A percentile compares a stretch with the other conserved stretches of the same genome.
Evolutionary conservation across 2,329 filamentous ascomycete species (phyloP).

Genomic region (Venturia pyrina): DNA sequence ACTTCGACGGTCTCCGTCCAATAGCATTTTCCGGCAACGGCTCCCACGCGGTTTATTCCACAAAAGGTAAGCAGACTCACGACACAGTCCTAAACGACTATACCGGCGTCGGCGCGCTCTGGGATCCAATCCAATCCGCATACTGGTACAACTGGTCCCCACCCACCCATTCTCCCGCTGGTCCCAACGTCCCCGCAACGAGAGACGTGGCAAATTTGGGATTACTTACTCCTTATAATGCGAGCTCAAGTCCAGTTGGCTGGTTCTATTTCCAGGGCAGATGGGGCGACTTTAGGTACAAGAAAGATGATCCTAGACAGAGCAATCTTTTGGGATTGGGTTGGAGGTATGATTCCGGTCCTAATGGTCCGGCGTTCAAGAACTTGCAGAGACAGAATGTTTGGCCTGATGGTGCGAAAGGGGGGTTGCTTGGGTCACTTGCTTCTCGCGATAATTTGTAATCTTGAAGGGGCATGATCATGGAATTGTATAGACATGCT

Average conservation of each 20-base stretch:
- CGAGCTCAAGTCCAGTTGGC: constrained; percentile 35
- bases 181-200: not conserved
- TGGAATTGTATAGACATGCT: no score
- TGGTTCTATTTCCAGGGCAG: constrained; percentile 48
- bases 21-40: constrained; percentile 50
- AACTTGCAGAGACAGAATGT: constrained; percentile 36
- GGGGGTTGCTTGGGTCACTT: not conserved
- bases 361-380: constrained; percentile 52
- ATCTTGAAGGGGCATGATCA: no score
- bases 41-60: constrained; percentile 56
- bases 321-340: constrained; percentile 31
- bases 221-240: constrained; percentile 39
- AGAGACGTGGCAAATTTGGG: constrained; percentile 13
- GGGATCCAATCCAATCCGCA: constrained; percentile 49
- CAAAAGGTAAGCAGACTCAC: constrained; percentile 50
- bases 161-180: not conserved
- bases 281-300: constrained; percentile 55
- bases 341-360: constrained; percentile 44
- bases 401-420: constrained; percentile 35
- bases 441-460: not conserved
- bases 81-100: constrained; percentile 46
- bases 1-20: constrained; percentile 37
- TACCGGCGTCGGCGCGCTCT: constrained; percentile 44
- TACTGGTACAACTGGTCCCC: constrained; percentile 47
- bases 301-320: constrained; percentile 40